A percentile compares a stretch with the other conserved stretches of the same genome.
Conservation (phyloP, 768 basidiomycete species). For the Amanita subjunquillea region DNA sequence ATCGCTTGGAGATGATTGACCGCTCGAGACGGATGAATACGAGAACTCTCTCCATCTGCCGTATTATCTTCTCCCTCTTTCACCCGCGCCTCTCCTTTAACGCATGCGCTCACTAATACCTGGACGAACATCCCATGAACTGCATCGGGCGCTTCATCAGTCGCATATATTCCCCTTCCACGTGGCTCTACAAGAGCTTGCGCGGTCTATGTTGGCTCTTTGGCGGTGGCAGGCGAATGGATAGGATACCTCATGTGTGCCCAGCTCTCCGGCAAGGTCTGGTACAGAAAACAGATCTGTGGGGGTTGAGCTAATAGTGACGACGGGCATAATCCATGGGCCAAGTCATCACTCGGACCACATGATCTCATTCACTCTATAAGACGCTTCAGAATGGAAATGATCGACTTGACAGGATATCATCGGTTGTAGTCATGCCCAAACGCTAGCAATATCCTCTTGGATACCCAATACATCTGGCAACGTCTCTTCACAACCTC, state of each 20-base stretch:
- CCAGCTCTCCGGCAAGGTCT: slow-evolving; percentile 11
- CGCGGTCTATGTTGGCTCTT: slow-evolving; percentile 28
- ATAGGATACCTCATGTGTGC: slow-evolving; percentile 21
- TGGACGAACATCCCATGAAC: slow-evolving; percentile 28
- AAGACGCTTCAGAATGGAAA: neutral
- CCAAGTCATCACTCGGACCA: too few species aligned
- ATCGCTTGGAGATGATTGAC: slow-evolving; percentile 14
- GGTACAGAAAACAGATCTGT: slow-evolving; percentile 18
- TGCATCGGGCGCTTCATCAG: slow-evolving; percentile 38
- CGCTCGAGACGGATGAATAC: slow-evolving; percentile 29
- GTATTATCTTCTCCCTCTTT: slow-evolving; percentile 23
- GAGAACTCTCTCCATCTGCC: slow-evolving; percentile 35
- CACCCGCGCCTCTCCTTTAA: slow-evolving; percentile 12
- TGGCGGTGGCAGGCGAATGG: slow-evolving; percentile 29
- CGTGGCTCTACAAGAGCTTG: slow-evolving; percentile 33
- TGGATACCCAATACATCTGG: slow-evolving; percentile 28
- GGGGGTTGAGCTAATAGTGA: neutral
- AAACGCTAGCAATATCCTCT: neutral
- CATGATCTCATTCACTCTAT: too few species aligned
- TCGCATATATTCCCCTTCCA: slow-evolving; percentile 44
- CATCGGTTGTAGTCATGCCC: neutral
- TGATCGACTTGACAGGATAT: neutral
- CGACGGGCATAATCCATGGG: neutral
- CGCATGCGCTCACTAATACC: slow-evolving; percentile 18
- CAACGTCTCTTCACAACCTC: slow-evolving; percentile 36